A percentile compares a stretch with the other conserved stretches of the same genome.
Conservation (phyloP, 495 filamentous ascomycete genomes). For the Penicillium bovifimosum region DNA sequence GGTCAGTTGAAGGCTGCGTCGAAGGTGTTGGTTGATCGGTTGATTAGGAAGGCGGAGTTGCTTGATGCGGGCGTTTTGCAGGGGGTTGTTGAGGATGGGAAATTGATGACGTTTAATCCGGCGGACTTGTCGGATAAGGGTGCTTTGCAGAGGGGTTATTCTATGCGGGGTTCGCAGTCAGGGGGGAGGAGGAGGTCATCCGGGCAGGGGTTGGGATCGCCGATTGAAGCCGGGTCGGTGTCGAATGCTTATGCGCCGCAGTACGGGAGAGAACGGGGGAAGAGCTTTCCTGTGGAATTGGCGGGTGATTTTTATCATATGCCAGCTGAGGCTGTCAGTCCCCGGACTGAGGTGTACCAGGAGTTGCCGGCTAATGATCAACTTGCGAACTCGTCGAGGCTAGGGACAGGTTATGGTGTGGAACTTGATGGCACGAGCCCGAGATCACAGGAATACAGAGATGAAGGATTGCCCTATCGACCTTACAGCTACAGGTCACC, state of each 20-base stretch:
- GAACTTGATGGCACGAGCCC: neutral
- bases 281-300: slow-evolving; percentile 5
- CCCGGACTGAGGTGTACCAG: neutral
- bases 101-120: slow-evolving; percentile 26
- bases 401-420: neutral
- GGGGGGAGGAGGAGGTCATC: neutral
- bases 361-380: slow-evolving; percentile 1
- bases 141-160: neutral
- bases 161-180: slow-evolving; percentile 6
- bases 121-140: slow-evolving; percentile 14
- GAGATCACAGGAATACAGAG: neutral
- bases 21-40: slow-evolving; percentile 55
- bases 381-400: neutral
- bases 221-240: neutral
- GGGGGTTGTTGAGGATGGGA: slow-evolving; percentile 25
- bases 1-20: slow-evolving; percentile 69
- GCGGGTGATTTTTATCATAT: slow-evolving; percentile 9
- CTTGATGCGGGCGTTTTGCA: slow-evolving; percentile 26
- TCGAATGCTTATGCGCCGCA: neutral
- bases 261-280: neutral
- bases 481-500: neutral
- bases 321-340: neutral
- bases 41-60: slow-evolving; percentile 54
- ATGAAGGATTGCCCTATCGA: neutral
- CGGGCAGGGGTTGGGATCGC: neutral